Conservation (phyloP, 192 early-diverging fungal genomes). For the Physocladia obscura region DNA sequence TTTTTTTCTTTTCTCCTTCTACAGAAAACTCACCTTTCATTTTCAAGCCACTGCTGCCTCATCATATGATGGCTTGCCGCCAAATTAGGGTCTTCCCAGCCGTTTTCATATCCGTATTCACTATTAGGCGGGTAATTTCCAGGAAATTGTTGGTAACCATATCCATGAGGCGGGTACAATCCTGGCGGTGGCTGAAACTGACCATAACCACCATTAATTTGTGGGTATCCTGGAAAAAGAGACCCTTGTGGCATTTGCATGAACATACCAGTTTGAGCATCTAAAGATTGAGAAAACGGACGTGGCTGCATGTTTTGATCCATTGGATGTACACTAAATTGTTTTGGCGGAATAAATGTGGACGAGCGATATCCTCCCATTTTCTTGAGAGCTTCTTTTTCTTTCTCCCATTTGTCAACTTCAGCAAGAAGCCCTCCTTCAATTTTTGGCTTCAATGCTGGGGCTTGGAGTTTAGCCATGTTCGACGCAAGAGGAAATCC, state of each 20-base stretch:
- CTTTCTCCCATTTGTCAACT: constrained; percentile 38
- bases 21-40: background rate
- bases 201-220: too few species aligned
- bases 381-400: constrained; percentile 31
- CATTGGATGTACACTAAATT: too few species aligned
- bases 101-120: constrained; percentile 16
- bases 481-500: background rate
- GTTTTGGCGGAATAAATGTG: constrained; percentile 10
- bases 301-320: background rate
- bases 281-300: background rate
- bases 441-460: constrained; percentile 33
- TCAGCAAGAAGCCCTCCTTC: constrained; percentile 36
- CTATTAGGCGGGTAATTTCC: too few species aligned
- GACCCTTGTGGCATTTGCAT: background rate
- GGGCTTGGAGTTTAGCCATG: background rate
- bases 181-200: too few species aligned
- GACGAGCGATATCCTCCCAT: constrained; percentile 26
- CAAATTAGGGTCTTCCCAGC: constrained; percentile 13
- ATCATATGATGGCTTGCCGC: constrained; percentile 13
- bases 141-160: too few species aligned
- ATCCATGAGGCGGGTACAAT: too few species aligned
- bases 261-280: constrained; percentile 2
- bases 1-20: too few species aligned
- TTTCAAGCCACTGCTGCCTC: constrained; percentile 21
- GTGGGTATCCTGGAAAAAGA: background rate